A percentile compares a stretch with the other conserved stretches of the same genome.
Conservation (phyloP, 805 yeast genomes). For the Brettanomyces anomalus region DNA sequence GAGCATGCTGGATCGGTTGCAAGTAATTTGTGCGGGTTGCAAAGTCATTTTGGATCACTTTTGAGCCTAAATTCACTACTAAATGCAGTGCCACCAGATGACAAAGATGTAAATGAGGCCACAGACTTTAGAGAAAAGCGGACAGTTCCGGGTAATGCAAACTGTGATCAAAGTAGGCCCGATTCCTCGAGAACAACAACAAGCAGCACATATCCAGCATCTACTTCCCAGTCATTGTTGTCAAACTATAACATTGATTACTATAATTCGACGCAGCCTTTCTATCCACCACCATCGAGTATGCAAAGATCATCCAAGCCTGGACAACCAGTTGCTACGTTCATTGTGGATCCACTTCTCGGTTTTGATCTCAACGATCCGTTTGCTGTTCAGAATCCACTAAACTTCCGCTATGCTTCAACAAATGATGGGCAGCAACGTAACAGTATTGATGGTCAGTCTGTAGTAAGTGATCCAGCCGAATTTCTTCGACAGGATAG, state of each 20-base stretch:
- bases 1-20: too few relatives aligned
- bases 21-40: too few relatives aligned
- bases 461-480: background rate
- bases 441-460: background rate
- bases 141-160: background rate
- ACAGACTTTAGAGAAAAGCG: too few relatives aligned
- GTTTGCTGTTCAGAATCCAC: slow-evolving; percentile 43
- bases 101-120: too few relatives aligned
- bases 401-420: slow-evolving; percentile 31
- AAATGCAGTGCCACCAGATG: too few relatives aligned
- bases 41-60: too few relatives aligned
- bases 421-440: background rate
- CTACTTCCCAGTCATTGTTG: slow-evolving; percentile 7
- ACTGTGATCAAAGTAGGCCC: background rate
- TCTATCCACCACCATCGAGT: slow-evolving; percentile 12
- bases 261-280: slow-evolving; percentile 14
- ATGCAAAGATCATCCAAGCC: background rate
- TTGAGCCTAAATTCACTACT: too few relatives aligned
- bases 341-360: slow-evolving; percentile 26
- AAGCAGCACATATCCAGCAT: background rate
- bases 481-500: slow-evolving; percentile 1
- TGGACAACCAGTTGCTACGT: background rate
- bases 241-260: slow-evolving; percentile 15
- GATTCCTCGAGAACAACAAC: background rate
- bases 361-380: slow-evolving; percentile 40